A percentile compares a stretch with the other conserved stretches of the same genome.
Evolutionary conservation across 2,329 filamentous ascomycete species (phyloP).

Genomic region (Dactylellina haptotyla): DNA sequence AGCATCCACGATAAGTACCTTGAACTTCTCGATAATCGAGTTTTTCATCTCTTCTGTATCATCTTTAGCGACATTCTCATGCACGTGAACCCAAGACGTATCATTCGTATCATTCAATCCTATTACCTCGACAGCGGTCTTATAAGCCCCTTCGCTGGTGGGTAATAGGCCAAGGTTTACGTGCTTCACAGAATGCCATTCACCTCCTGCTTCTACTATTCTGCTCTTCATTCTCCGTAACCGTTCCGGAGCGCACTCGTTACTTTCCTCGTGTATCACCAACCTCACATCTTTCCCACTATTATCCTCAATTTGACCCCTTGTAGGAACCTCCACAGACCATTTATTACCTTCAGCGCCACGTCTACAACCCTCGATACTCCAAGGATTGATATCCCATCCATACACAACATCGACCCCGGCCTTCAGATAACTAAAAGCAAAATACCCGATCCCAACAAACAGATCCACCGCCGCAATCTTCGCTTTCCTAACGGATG

Average conservation of each 20-base stretch:
- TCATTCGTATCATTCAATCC: slow-evolving; percentile 50
- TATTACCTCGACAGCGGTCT: slow-evolving; percentile 65
- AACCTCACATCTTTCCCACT: slow-evolving; percentile 64
- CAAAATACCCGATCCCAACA: slow-evolving; percentile 93
- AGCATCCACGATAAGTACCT: slow-evolving; percentile 27
- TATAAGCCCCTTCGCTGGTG: slow-evolving; percentile 68
- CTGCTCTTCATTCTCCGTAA: slow-evolving; percentile 61
- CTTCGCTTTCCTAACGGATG: slow-evolving; percentile 32
- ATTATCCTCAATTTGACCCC: slow-evolving; percentile 61
- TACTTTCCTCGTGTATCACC: slow-evolving; percentile 76
- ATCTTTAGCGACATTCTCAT: slow-evolving; percentile 71
- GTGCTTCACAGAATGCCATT: slow-evolving; percentile 63
- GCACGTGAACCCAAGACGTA: slow-evolving; percentile 71
- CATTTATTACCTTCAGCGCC: slow-evolving; percentile 78
- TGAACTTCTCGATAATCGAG: slow-evolving; percentile 56
- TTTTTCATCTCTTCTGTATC: slow-evolving; percentile 64
- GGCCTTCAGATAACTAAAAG: slow-evolving; percentile 79
- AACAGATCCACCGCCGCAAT: slow-evolving; percentile 76
- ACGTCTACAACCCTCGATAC: slow-evolving; percentile 80
- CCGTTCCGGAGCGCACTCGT: slow-evolving; percentile 66
- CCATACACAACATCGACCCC: slow-evolving; percentile 77
- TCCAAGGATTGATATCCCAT: slow-evolving; percentile 92
- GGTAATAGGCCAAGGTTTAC: slow-evolving; percentile 74
- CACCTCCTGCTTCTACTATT: neutral
- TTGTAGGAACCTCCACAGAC: slow-evolving; percentile 68